Evolutionary conservation across 2,329 filamentous ascomycete genomes (phyloP).

Genomic region (Aspergillus udagawae): DNA sequence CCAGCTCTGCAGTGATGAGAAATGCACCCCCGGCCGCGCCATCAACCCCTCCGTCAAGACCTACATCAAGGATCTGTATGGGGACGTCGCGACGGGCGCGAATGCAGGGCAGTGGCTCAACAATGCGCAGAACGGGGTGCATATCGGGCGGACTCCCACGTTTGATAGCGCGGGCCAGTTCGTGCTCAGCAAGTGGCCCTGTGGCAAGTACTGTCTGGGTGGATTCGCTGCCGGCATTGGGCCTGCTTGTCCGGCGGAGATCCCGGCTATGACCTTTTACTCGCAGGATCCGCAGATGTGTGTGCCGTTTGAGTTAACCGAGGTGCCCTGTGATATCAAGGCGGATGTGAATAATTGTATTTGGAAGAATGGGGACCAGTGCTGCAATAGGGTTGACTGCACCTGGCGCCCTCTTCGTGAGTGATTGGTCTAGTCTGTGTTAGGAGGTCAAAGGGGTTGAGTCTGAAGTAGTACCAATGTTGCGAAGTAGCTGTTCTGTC

Average conservation of each 20-base stretch:
- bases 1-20: conserved; percentile 10
- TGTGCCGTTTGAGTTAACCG: conserved; percentile 7
- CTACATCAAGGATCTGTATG: conserved; percentile 9
- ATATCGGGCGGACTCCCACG: conserved; percentile 7
- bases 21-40: background rate
- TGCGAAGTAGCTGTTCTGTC: no score
- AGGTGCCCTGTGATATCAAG: conserved; percentile 11
- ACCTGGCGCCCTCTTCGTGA: background rate
- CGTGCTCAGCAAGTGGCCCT: conserved; percentile 8
- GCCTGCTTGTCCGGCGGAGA: conserved; percentile 6
- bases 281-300: conserved; percentile 11
- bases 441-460: no score
- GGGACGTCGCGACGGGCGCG: conserved; percentile 3
- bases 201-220: conserved; percentile 12
- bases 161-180: conserved; percentile 5
- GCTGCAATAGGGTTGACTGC: conserved; percentile 7
- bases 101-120: conserved; percentile 9
- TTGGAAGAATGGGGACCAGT: conserved; percentile 9
- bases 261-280: conserved; percentile 9
- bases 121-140: conserved; percentile 6
- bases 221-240: conserved; percentile 6
- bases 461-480: no score
- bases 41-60: conserved; percentile 5
- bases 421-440: no score
- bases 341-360: conserved; percentile 9